phyloP scores from a whole-genome alignment of 352 stramenopile genomes.

The Phytophthora aleatoria region DNA sequence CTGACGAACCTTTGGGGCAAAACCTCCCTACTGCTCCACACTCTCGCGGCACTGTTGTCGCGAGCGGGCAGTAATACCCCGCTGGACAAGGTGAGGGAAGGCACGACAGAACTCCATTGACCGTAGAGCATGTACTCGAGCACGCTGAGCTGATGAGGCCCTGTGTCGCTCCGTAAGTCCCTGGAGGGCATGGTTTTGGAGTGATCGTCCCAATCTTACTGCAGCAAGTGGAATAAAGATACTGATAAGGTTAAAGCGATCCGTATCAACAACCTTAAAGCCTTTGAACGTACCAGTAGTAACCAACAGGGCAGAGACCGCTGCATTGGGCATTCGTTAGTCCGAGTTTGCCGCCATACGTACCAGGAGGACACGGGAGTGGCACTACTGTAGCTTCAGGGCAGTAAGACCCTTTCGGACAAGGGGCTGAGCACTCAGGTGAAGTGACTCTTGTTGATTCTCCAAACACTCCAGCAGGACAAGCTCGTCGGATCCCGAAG shows the following conservation, averaged over 20 bases:
- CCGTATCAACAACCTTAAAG: not conserved
- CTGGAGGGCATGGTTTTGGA: conserved; percentile 50
- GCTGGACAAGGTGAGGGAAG: conserved; percentile 51
- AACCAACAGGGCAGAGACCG: conserved; percentile 51
- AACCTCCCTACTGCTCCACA: conserved; percentile 51
- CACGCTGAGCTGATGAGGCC: conserved; percentile 56
- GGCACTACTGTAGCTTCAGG: conserved; percentile 51
- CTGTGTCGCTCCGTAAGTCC: conserved; percentile 38
- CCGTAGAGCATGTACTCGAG: conserved; percentile 45
- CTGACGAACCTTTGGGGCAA: conserved; percentile 53
- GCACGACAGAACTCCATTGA: conserved; percentile 30
- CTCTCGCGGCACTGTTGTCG: conserved; percentile 24
- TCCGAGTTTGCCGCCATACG: conserved; percentile 41
- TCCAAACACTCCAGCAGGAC: conserved; percentile 56
- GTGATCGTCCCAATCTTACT: conserved; percentile 45
- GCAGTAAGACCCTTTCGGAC: conserved; percentile 62
- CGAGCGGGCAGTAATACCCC: conserved; percentile 66
- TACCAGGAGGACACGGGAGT: conserved; percentile 53
- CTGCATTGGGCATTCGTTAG: conserved; percentile 47
- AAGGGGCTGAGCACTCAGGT: conserved; percentile 43
- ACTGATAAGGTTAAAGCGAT: not conserved
- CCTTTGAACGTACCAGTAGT: conserved; percentile 54
- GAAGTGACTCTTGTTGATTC: conserved; percentile 37
- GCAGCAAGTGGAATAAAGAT: not conserved
- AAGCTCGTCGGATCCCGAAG: conserved; percentile 58